These are phyloP conservation scores for Neofusicoccum umdonicola DNA, from an alignment of 2,329 filamentous ascomycete species.

Conservation along the genomic window DNA sequence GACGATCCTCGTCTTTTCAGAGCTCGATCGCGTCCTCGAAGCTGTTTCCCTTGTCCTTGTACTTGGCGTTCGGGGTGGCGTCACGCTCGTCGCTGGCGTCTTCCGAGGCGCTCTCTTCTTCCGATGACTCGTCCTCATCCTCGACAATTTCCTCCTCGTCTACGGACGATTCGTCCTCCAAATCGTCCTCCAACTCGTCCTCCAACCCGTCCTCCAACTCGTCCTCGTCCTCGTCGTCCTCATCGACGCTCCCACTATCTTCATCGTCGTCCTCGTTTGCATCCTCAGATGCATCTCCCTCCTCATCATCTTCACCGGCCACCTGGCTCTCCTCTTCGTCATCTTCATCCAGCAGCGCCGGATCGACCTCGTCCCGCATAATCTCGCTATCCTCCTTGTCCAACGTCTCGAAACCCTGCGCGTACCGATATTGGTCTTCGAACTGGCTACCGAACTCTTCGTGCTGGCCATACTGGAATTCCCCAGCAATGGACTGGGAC, in stretches of 20 bases:
- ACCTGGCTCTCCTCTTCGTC: neutral
- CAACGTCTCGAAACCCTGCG: neutral
- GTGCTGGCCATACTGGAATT: neutral
- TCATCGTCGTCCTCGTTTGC: neutral
- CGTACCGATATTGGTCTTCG: neutral
- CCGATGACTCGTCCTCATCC: neutral
- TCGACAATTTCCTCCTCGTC: neutral
- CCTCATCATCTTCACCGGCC: neutral
- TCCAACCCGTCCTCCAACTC: neutral
- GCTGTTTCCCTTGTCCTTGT: conserved; percentile 11
- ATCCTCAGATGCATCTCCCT: neutral
- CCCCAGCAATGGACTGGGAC: neutral
- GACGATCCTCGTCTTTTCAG: neutral
- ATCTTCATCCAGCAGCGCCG: neutral
- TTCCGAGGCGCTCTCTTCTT: neutral
- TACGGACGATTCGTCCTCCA: neutral
- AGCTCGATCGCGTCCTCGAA: conserved; percentile 17
- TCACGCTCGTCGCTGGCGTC: neutral
- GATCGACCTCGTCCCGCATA: neutral
- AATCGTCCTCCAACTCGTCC: neutral
- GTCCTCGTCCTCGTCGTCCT: neutral
- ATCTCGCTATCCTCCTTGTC: neutral
- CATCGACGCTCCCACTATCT: neutral
- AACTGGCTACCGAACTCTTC: neutral
- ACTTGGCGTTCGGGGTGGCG: neutral